Evolutionary conservation across 192 early-diverging fungal genomes (phyloP).

Genomic region (Rhizoclosmatium globosum): DNA sequence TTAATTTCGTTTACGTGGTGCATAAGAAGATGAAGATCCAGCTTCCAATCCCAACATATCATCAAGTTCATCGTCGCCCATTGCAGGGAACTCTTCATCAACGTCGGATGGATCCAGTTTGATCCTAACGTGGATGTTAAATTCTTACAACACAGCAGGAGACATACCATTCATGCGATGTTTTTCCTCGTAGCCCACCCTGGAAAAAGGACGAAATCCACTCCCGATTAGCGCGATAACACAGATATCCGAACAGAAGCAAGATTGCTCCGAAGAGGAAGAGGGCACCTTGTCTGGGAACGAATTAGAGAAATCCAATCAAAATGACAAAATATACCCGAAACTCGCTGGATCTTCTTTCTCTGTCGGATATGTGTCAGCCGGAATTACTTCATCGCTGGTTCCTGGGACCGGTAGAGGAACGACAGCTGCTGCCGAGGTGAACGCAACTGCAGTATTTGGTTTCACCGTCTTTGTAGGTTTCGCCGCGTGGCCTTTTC

Average conservation of each 20-base stretch:
- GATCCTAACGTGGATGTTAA: background rate
- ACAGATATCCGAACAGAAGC: background rate
- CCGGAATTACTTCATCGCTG: too few relatives aligned
- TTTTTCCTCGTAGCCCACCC: background rate
- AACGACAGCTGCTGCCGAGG: background rate
- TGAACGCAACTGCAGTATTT: background rate
- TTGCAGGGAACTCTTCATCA: background rate
- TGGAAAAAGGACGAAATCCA: background rate
- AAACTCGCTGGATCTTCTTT: background rate
- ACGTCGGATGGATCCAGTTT: conserved; percentile 1
- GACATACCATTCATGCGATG: background rate
- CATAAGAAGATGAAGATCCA: background rate
- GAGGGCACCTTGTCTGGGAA: background rate
- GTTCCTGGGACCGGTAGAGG: too few relatives aligned
- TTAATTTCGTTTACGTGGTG: too few relatives aligned
- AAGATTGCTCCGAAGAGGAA: background rate
- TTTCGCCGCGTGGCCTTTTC: background rate
- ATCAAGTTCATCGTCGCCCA: conserved; percentile 29
- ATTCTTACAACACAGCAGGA: background rate
- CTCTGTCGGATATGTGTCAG: background rate
- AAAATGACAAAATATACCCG: background rate
- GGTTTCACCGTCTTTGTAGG: background rate
- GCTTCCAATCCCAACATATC: conserved; percentile 13
- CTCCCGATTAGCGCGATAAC: background rate
- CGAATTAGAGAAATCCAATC: background rate